Conservation (phyloP, 352 stramenopile genomes). For the Phytophthora chlamydospora region DNA sequence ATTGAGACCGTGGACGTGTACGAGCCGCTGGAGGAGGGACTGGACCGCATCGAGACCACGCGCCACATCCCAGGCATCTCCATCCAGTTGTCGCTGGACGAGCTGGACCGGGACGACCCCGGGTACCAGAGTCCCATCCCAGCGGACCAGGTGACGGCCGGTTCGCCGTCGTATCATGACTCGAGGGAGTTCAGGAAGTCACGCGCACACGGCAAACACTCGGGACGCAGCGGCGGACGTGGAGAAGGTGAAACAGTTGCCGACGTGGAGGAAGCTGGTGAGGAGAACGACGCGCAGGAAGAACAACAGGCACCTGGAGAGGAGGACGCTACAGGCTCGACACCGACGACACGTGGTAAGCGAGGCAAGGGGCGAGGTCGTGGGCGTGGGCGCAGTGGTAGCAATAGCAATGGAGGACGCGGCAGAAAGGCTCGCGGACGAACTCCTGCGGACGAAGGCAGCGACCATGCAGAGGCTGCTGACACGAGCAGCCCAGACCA, state of each 20-base stretch:
- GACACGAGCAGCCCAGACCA: constrained; percentile 14
- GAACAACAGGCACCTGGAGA: constrained; percentile 21
- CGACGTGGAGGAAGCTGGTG: constrained; percentile 15
- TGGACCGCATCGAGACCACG: constrained; percentile 79
- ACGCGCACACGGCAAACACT: constrained; percentile 28
- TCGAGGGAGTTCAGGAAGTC: constrained; percentile 39
- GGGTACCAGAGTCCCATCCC: constrained; percentile 82
- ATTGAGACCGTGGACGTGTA: constrained; percentile 86
- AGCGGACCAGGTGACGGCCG: constrained; percentile 51
- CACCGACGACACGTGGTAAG: constrained; percentile 34
- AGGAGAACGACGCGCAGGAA: constrained; percentile 8
- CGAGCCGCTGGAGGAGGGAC: constrained; percentile 84
- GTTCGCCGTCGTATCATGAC: constrained; percentile 43
- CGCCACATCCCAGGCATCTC: constrained; percentile 78
- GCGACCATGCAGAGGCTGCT: constrained; percentile 17
- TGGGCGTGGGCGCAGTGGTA: constrained; percentile 37
- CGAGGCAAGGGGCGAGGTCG: constrained; percentile 47
- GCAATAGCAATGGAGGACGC: constrained; percentile 39
- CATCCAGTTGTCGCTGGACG: constrained; percentile 75
- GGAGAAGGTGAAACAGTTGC: constrained; percentile 5
- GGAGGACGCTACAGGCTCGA: constrained; percentile 8
- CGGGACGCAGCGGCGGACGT: constrained; percentile 17
- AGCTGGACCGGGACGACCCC: constrained; percentile 57
- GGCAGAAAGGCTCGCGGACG: constrained; percentile 26
- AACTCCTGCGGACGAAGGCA: constrained; percentile 20